Evolutionary conservation across 306 rosid species (phyloP).

Genomic region (Arachis stenosperma): DNA sequence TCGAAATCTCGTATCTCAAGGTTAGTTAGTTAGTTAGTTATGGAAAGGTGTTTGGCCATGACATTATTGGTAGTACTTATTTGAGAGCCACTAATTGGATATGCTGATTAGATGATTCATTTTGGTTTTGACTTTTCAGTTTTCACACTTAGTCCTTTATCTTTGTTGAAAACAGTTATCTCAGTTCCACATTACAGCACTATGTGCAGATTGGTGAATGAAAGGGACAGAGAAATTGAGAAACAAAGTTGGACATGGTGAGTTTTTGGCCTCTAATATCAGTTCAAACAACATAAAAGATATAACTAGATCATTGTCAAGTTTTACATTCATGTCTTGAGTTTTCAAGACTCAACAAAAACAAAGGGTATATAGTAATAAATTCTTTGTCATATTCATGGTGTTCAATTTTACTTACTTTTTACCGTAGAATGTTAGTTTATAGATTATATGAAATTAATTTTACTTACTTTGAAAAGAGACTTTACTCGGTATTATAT

Average conservation of each 20-base stretch:
- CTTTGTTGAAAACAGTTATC: too few species aligned
- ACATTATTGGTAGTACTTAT: background rate
- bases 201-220: background rate
- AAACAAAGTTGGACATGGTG: background rate
- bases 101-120: background rate
- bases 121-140: too few species aligned
- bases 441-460: too few species aligned
- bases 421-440: too few species aligned
- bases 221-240: background rate
- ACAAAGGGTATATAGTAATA: background rate
- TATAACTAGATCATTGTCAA: slow-evolving; percentile 6
- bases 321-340: slow-evolving; percentile 11
- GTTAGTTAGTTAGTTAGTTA: slow-evolving; percentile 28
- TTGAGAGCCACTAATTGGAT: background rate
- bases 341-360: slow-evolving; percentile 12
- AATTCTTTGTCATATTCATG: too few species aligned
- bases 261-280: background rate
- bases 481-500: too few species aligned
- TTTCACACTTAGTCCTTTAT: too few species aligned
- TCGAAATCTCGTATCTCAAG: slow-evolving; percentile 69
- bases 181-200: background rate
- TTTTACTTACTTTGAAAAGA: too few species aligned
- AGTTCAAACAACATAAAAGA: slow-evolving; percentile 24
- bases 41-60: background rate
- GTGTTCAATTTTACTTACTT: too few species aligned